Evolutionary conservation across 257 asterid genomes (phyloP), one percentile per base, ranked within the genome.

Genomic region (Apocynum venetum): DNA sequence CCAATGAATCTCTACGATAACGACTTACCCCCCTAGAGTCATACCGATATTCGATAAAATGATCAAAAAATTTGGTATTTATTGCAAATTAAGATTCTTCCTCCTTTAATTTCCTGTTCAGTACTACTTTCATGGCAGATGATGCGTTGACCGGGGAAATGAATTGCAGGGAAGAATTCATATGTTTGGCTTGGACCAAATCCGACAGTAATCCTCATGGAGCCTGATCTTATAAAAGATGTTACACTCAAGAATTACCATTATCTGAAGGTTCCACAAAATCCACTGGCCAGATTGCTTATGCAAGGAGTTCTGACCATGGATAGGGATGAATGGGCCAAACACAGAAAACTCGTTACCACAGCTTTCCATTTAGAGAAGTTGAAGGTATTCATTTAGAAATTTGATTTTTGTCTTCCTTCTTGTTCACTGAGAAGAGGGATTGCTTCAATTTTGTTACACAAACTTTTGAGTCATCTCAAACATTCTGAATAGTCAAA

Each of bases 351-450:
- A 72, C 61, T 91, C 73, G 76, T 91, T 78, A 89, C 78, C 81
- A 91, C 96, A 15, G 90, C 92, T 66, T 92, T 92, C 85, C 90
- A 88, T 49, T 38, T 82, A 0, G 91, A 89, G 65, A 89, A 86
- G 35, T 31, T 89, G 43, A 89, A 88, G 92, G 91, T 89, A 79
- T 14, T 64, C 0, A 25, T 17, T 36, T 13, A 25, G 31, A 25
- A 25, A 25, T 25, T 25, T 25, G 31, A 25, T 25, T 25, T 25
- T 25, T 25, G 31, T 25, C 12, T 9, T 7, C 8, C 12, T 49
- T 49, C 12, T 6, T 5, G 53, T 49, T n/a, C 70, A 8, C 43
- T 64, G 4, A 1, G 46, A 64, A 1, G 4, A 25, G 31, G 31
- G 31, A 25, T 25, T 25, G 31, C 31, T 25, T 25, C 31, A 25